These are phyloP conservation scores for Quercus phellos DNA, from an alignment of 331 rosid genomes.

Conservation along the genomic window DNA sequence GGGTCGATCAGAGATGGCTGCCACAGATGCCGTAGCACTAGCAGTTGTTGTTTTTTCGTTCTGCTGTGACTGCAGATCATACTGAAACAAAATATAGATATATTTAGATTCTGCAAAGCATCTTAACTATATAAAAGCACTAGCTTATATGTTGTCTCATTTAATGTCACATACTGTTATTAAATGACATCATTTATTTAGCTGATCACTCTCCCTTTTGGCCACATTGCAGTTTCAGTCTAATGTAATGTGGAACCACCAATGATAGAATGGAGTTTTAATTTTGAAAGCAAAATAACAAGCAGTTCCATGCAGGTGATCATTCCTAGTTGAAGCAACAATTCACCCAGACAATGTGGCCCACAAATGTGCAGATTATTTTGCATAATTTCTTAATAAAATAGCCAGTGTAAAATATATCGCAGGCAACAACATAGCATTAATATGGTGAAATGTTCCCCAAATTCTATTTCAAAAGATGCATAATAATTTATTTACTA, in stretches of 20 bases:
- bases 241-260: too few species aligned
- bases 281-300: too few species aligned
- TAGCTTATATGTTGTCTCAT: background rate
- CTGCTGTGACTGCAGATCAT: slow-evolving; percentile 39
- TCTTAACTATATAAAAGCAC: background rate
- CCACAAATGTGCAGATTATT: background rate
- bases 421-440: background rate
- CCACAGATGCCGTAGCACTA: slow-evolving; percentile 1
- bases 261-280: too few species aligned
- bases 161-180: background rate
- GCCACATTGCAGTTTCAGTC: too few species aligned
- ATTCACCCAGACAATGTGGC: too few species aligned
- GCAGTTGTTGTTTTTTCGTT: slow-evolving; percentile 17
- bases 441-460: too few species aligned
- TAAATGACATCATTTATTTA: too few species aligned
- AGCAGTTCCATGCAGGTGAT: too few species aligned
- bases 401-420: background rate
- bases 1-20: slow-evolving; percentile 10
- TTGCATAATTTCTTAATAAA: background rate
- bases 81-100: slow-evolving; percentile 30
- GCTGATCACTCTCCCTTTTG: too few species aligned
- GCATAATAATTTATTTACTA: too few species aligned
- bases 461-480: too few species aligned
- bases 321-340: too few species aligned
- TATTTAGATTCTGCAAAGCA: slow-evolving; percentile 18